Evolutionary conservation across 441 rosid species (phyloP).

Genomic region (Melastoma candidum): DNA sequence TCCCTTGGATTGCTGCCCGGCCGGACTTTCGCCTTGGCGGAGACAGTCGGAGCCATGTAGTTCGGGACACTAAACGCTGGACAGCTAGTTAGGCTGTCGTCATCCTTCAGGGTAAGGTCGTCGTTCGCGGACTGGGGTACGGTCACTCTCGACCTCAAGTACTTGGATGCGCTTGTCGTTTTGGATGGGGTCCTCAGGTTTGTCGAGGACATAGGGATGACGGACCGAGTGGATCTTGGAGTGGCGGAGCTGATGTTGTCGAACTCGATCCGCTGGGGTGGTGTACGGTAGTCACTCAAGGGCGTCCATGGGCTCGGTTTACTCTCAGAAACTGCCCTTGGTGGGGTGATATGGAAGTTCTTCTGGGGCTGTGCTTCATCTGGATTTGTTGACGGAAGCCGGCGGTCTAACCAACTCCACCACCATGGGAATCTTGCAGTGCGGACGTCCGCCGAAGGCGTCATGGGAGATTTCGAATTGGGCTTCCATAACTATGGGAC

Average conservation of each 20-base stretch:
- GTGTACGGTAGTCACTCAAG: constrained; percentile 14
- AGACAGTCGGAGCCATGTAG: constrained; percentile 81
- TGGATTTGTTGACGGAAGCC: constrained; percentile 35
- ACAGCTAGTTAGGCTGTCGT: constrained; percentile 86
- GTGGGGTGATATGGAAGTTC: constrained; percentile 42
- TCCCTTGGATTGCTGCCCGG: constrained; percentile 65
- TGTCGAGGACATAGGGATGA: constrained; percentile 33
- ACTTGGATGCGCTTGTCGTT: constrained; percentile 32
- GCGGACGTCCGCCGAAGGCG: constrained; percentile 31
- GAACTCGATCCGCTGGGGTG: constrained; percentile 26
- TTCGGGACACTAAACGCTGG: constrained; percentile 82
- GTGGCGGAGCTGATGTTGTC: constrained; percentile 51
- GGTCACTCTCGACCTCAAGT: constrained; percentile 43
- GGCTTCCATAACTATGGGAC: constrained; percentile 53
- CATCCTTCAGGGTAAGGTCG: constrained; percentile 47
- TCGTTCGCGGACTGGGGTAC: constrained; percentile 47
- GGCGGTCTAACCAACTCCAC: constrained; percentile 92
- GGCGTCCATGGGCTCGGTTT: no score
- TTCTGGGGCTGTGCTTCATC: constrained; percentile 34
- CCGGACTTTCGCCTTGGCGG: constrained; percentile 77
- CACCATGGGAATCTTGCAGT: constrained; percentile 68
- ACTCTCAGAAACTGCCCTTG: constrained; percentile 24
- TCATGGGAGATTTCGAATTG: constrained; percentile 42
- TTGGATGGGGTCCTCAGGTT: constrained; percentile 38
- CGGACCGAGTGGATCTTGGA: constrained; percentile 65